phyloP scores from a whole-genome alignment of 2,329 filamentous ascomycete genomes.

The Zalaria obscura region DNA sequence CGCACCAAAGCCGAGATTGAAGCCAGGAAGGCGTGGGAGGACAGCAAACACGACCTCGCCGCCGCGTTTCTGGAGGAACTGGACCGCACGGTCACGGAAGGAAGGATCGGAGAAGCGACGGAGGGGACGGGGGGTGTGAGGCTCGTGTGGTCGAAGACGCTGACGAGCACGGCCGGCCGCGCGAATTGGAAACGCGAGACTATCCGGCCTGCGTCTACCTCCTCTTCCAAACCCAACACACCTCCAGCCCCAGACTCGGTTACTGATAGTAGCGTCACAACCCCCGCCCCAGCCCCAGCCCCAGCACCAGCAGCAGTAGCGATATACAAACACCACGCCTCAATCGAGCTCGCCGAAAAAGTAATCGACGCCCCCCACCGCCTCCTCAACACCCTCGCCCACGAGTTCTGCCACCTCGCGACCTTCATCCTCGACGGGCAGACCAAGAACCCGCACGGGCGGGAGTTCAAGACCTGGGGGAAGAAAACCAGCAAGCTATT shows the following conservation, averaged over 20 bases:
- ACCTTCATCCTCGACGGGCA: slow-evolving; percentile 78
- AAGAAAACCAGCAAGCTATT: slow-evolving; percentile 42
- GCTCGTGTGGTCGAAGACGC: slow-evolving; percentile 61
- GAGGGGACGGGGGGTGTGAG: slow-evolving; percentile 54
- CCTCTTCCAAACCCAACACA: slow-evolving; percentile 9
- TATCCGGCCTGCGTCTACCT: background rate
- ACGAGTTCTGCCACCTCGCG: slow-evolving; percentile 90
- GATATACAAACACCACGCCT: slow-evolving; percentile 42
- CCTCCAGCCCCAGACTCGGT: slow-evolving; percentile 8
- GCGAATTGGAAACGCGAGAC: slow-evolving; percentile 36
- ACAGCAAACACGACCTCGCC: slow-evolving; percentile 48
- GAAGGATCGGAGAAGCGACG: slow-evolving; percentile 44
- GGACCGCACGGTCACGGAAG: slow-evolving; percentile 49
- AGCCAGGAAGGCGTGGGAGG: slow-evolving; percentile 47
- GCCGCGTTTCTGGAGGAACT: slow-evolving; percentile 51
- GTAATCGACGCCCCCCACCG: slow-evolving; percentile 67
- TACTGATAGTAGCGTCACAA: slow-evolving; percentile 2
- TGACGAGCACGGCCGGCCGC: slow-evolving; percentile 62
- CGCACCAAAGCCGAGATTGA: slow-evolving; percentile 17
- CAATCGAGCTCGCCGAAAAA: slow-evolving; percentile 79
- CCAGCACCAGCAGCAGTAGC: background rate
- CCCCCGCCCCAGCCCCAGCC: slow-evolving; percentile 7
- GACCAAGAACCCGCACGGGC: slow-evolving; percentile 65
- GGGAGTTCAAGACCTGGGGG: slow-evolving; percentile 71
- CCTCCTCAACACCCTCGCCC: slow-evolving; percentile 80